phyloP scores from a whole-genome alignment of 2,329 filamentous ascomycete genomes.

The Immersiporthe knoxdaviesiana region DNA sequence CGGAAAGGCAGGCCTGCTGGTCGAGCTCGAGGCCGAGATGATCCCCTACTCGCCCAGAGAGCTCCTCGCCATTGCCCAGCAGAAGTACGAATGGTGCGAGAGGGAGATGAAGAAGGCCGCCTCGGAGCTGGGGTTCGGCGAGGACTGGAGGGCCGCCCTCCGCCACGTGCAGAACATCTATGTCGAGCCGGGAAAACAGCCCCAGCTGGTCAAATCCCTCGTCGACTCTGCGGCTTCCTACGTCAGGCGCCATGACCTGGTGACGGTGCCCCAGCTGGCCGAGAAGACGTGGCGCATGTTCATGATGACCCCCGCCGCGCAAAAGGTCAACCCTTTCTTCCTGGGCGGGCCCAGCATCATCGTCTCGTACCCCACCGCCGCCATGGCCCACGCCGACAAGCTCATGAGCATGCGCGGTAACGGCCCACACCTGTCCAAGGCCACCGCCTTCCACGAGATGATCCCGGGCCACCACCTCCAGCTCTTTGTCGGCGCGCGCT shows the following conservation, averaged over 20 bases:
- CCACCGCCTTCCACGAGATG: constrained; percentile 65
- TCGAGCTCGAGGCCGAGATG: constrained; percentile 59
- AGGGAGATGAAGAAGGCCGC: constrained; percentile 57
- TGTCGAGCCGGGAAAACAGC: constrained; percentile 58
- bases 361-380: constrained; percentile 58
- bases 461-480: constrained; percentile 63
- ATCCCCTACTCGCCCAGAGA: constrained; percentile 63
- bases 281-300: constrained; percentile 58
- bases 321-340: constrained; percentile 63
- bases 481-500: constrained; percentile 50
- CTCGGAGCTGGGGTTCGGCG: constrained; percentile 49
- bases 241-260: constrained; percentile 56
- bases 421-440: constrained; percentile 59
- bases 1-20: constrained; percentile 53
- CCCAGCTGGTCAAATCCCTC: constrained; percentile 54
- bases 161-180: constrained; percentile 59
- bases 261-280: constrained; percentile 58
- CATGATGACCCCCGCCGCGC: constrained; percentile 58
- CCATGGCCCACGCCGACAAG: constrained; percentile 58
- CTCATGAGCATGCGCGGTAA: constrained; percentile 64
- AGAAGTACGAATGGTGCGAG: constrained; percentile 60
- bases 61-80: constrained; percentile 53
- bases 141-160: constrained; percentile 56
- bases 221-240: constrained; percentile 55
- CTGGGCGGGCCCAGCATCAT: constrained; percentile 57